A percentile compares a stretch with the other conserved stretches of the same genome.
phyloP scores from a whole-genome alignment of 2,329 filamentous ascomycete species.

The Aphanoascus verrucosus region DNA sequence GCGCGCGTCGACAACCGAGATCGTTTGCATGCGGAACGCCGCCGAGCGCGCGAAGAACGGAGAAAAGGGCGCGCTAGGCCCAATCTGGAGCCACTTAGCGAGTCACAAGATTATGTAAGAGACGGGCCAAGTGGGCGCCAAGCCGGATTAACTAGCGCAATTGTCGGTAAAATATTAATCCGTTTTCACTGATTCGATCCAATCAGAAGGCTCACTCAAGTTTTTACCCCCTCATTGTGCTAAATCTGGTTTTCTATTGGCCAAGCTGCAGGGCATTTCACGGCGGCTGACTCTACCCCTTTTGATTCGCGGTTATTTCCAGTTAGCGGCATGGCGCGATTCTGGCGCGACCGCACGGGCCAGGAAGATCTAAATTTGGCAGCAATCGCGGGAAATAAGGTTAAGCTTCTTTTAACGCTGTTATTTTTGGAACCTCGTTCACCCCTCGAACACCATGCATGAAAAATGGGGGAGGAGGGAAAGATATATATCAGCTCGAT shows the following conservation, averaged over 20 bases:
- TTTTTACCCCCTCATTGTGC: no score
- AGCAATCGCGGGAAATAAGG: neutral
- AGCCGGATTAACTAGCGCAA: neutral
- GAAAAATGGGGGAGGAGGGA: no score
- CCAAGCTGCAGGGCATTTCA: neutral
- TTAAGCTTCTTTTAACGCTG: neutral
- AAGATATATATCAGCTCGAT: no score
- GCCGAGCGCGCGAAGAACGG: neutral
- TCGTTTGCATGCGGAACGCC: neutral
- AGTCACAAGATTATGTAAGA: neutral
- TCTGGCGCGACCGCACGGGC: conserved; percentile 2
- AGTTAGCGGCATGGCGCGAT: neutral
- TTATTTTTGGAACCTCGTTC: conserved; percentile 5
- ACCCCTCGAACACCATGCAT: neutral
- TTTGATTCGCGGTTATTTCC: neutral
- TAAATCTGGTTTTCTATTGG: no score
- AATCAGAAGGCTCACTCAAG: neutral
- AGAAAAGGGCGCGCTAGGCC: neutral
- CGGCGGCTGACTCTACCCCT: neutral
- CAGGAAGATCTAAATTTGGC: conserved; percentile 1
- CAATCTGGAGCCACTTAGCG: conserved; percentile 3
- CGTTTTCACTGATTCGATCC: neutral
- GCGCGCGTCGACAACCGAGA: neutral
- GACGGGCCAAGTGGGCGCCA: neutral
- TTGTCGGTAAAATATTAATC: neutral